Base-by-base conservation (phyloP, 2,329 filamentous ascomycete species). In the Fusarium devonianum region DNA sequence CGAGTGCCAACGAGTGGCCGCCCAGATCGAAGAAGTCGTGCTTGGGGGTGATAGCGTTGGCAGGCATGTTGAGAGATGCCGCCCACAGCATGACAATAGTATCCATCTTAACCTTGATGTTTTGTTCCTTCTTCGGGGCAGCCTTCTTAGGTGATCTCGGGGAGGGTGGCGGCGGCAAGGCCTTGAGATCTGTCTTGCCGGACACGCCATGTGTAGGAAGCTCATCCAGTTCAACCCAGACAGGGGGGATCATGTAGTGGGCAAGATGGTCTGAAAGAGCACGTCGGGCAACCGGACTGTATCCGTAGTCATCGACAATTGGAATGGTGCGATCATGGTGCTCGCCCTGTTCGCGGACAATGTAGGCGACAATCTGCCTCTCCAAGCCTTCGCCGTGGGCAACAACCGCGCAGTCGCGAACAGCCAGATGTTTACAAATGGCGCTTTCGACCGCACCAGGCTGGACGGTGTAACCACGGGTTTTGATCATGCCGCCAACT, bases 191-290 rank as follows among this genome's bases (percentile, higher is more conserved):
- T 14, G 86, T 84, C 72, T 93, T 93, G 14, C 89, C 89, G 11
- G 89, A 92, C 1, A 93, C 89, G 38, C 83, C 85, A 60, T 91
- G 86, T 0, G 88, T 92, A 0, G 89, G 89, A 5, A 93, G 72
- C 52, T 81, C 79, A 3, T 87, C 81, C 22, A 92, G 71, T 63
- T 88, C 82, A 26, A 92, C 85, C 89, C 89, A 93, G 3, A 92
- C 70, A 1, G 87, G 79, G 0, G 89, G 89, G 43, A 93, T 87
- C 89, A 93, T 92, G 71, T 93, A 93, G 54, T 90, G 88, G 2
- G 89, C 89, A 21, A 93, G 78, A 55, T 85, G 84, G 12, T 80
- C 75, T 1, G 85, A 79, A 3, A 93, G 77, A 12, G 80, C 79
- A 45, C 84, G 82, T 35, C 89, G 81, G 3, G 88, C 84, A 5